Evolutionary conservation across 1,139 yeast genomes (phyloP).

Genomic region (Taphrina betulina): DNA sequence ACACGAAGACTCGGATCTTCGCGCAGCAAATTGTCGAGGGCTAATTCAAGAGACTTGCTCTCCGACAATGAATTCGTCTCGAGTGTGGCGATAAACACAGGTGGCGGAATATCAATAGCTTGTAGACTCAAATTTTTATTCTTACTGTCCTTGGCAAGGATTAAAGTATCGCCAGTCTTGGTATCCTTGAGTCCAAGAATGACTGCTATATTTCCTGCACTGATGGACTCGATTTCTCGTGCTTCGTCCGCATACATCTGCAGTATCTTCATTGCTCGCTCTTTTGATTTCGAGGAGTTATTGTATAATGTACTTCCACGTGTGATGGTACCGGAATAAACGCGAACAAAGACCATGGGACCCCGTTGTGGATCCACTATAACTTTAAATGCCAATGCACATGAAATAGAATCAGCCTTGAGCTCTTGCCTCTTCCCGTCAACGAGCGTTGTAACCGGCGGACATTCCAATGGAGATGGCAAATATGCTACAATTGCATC

Average conservation of each 20-base stretch:
- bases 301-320: conserved; percentile 64
- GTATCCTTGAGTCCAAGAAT: conserved; percentile 73
- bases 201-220: conserved; percentile 88
- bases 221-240: conserved; percentile 61
- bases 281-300: conserved; percentile 65
- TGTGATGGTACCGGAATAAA: conserved; percentile 74
- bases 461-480: conserved; percentile 75
- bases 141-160: conserved; percentile 46
- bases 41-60: conserved; percentile 63
- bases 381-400: conserved; percentile 91
- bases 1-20: conserved; percentile 82
- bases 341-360: conserved; percentile 78
- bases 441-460: conserved; percentile 44
- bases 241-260: conserved; percentile 89
- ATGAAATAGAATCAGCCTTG: conserved; percentile 43
- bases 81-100: conserved; percentile 81
- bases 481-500: conserved; percentile 76
- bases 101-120: conserved; percentile 86
- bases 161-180: conserved; percentile 85
- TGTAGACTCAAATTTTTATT: conserved; percentile 51
- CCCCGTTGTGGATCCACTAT: conserved; percentile 79
- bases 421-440: conserved; percentile 18
- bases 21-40: conserved; percentile 61
- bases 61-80: conserved; percentile 87
- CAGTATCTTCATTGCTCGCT: conserved; percentile 65